Base-by-base conservation (phyloP, 2,329 filamentous ascomycete species). In the Microdochium nivale region DNA sequence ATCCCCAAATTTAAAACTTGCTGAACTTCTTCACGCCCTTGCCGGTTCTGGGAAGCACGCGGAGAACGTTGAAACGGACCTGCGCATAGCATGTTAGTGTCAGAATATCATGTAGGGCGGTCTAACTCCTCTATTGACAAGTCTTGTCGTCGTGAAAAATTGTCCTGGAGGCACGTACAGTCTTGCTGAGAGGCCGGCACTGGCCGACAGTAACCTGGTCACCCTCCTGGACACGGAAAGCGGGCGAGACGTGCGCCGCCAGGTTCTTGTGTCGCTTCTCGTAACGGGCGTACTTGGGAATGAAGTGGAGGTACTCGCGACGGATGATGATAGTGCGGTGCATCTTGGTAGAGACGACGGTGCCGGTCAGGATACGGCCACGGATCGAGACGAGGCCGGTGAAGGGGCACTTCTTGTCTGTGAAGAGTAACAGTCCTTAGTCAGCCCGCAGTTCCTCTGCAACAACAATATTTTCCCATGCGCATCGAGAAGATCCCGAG, bases 181-280 rank as follows among this genome's bases (percentile, higher is more conserved):
- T 99, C 89, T 99, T 99, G 88, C 86, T 91, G 70, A 99, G 84
- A 70, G 94, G 94, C 77, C 94, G 84, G 89, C 94, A 99, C 83
- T 99, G 94, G 79, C 94, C 94, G 76, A 99, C 92, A 67, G 92
- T 96, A 69, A 99, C 95, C 80, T 92, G 87, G 79, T 99, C 94
- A 85, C 94, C 95, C 75, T 97, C 92, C 82, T 95, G 88, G 68
- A 97, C 91, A 96, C 94, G 94, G 90, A 99, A 99, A 76, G 92
- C 92, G 68, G 94, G 94, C 62, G 91, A 96, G 70, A 97, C 92
- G 85, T 99, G 94, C 65, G 92, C 94, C 70, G 94, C 90, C 63
- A 99, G 84, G 87, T 99, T 99, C 88, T 96, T 96, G 89, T 99
- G 94, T 76, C 94, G 86, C 87, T 96, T 97, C 90, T 99, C 95